These are phyloP conservation scores for Spergularia azorica DNA, from an alignment of 179 eudicot species.

Conservation along the genomic window DNA sequence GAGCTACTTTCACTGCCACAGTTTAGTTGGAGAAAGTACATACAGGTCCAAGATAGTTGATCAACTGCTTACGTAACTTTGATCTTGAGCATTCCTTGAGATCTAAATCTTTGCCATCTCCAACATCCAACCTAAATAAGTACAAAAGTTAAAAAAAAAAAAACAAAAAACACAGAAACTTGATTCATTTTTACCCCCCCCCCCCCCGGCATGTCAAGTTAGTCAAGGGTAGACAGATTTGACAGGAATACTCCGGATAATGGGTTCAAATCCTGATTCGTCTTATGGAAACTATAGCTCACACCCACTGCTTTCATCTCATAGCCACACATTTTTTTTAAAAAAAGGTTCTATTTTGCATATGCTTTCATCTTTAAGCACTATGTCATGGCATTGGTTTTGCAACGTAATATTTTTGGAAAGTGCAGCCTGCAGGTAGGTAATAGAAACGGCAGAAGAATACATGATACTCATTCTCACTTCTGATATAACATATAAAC, in stretches of 20 bases:
- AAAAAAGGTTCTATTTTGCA: too few relatives aligned
- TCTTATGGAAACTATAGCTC: neutral
- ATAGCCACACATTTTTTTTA: too few relatives aligned
- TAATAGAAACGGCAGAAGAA: too few relatives aligned
- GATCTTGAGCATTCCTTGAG: slow-evolving; percentile 70
- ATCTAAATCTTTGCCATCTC: slow-evolving; percentile 84
- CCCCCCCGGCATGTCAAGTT: neutral
- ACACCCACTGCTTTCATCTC: neutral
- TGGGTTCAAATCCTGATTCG: neutral
- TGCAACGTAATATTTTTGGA: too few relatives aligned
- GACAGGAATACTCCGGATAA: neutral
- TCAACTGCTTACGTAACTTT: slow-evolving; percentile 70
- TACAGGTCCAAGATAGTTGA: slow-evolving; percentile 97
- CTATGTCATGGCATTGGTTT: too few relatives aligned
- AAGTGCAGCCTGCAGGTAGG: too few relatives aligned
- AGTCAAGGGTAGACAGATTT: neutral
- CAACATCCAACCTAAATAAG: slow-evolving; percentile 82
- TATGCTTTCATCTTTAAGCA: too few relatives aligned
- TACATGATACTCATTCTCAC: too few relatives aligned
- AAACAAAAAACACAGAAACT: too few relatives aligned
- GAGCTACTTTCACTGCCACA: slow-evolving; percentile 1
- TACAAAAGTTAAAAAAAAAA: too few relatives aligned
- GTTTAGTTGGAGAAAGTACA: slow-evolving; percentile 29
- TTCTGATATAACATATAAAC: too few relatives aligned
- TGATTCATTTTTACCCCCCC: too few relatives aligned